phyloP scores from a whole-genome alignment of 2,329 filamentous ascomycete species.

The Lachnellula subtilissima region DNA sequence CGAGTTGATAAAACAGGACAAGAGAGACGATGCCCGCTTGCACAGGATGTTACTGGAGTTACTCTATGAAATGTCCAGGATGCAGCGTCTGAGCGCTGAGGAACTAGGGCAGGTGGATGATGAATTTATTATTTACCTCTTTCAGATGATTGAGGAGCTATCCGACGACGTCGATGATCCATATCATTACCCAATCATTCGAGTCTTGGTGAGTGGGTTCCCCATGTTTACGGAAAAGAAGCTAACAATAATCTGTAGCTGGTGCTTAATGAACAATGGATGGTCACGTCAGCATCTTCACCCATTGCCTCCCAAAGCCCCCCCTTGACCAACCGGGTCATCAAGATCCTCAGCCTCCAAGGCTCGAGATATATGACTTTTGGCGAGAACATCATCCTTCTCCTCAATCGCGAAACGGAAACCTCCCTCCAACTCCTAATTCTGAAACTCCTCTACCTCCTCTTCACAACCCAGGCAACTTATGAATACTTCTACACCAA shows the following conservation, averaged over 20 bases:
- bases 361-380: constrained; percentile 86
- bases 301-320: constrained; percentile 28
- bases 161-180: constrained; percentile 86
- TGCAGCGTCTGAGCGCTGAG: constrained; percentile 72
- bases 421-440: constrained; percentile 94
- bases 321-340: constrained; percentile 81
- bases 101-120: constrained; percentile 77
- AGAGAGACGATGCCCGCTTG: constrained; percentile 62
- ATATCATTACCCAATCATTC: constrained; percentile 92
- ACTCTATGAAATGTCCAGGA: constrained; percentile 93
- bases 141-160: constrained; percentile 80
- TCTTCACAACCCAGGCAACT: constrained; percentile 87
- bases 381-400: constrained; percentile 92
- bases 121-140: constrained; percentile 75
- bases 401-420: constrained; percentile 91
- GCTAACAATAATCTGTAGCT: constrained; percentile 51
- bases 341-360: constrained; percentile 81
- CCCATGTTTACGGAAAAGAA: neutral
- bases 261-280: constrained; percentile 96
- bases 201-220: constrained; percentile 66
- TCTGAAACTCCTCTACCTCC: constrained; percentile 86
- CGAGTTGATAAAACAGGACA: constrained; percentile 66
- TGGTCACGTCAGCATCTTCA: constrained; percentile 63
- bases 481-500: constrained; percentile 99
- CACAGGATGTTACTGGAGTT: constrained; percentile 81